Base-by-base conservation (phyloP, 176 grass and related monocot genomes). In the Hsuehochloa calcarea region DNA sequence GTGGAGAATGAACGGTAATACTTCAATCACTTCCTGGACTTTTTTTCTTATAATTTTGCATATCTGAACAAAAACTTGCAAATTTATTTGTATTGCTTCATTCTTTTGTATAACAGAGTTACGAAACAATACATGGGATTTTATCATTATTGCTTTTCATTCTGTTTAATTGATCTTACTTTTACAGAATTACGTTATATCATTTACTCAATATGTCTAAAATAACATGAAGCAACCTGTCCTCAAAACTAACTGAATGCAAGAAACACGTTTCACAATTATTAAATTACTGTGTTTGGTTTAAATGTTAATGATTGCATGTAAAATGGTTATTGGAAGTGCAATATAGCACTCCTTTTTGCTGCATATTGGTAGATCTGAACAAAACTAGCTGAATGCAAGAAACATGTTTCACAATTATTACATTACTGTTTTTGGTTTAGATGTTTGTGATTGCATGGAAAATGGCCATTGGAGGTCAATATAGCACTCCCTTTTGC, bases 1-100 rank as follows among this genome's bases (percentile, higher is more conserved):
- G 44, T 96, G 94, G 94, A 88, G 94, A 81, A 96, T 96, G 94
- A 96, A 93, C 14, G 94, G 94, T 96, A 82, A 88, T 14, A 70
- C 10, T 66, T 12, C 54, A 59, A 56, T 15, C 58, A 34, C 62
- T 6, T 43, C 44, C 44, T 70, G 60, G 56, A 37, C 5, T 68
- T 50, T 56, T 78, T 45, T 55, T 14, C 0, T 68, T 39, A 1
- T 49, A 22, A 5, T 56, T 68, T n/a, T 16, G 19, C 68, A 29
- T 40, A 25, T 4, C 10, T 39, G 3, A 52, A 70, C 12, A 5
- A 8, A 1, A 34, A 63, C 4, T 4, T 83, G 3, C 22, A 64
- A 61, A 50, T 67, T 68, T 11, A 31, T 65, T 47, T 6, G 10
- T 20, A 19, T 55, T 2, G 8, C 37, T 66, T 83, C 15, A 58